Conservation (phyloP, 768 basidiomycete species). For the Pleurotus pulmonarius region DNA sequence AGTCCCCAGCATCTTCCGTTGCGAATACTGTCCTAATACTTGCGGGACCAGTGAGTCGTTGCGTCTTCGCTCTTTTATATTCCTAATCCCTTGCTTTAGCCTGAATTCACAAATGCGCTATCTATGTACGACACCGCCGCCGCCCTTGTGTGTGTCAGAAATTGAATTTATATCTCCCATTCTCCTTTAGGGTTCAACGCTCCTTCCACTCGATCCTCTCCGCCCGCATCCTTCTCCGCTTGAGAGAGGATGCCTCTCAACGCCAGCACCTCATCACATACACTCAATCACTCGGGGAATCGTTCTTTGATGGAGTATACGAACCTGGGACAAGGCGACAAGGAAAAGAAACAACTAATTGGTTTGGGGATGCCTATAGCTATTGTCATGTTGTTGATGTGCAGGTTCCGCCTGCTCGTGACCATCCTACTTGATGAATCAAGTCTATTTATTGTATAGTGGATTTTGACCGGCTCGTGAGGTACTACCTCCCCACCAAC, state of each 20-base stretch:
- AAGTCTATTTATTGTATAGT: too few relatives aligned
- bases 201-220: constrained; percentile 4
- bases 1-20: neutral
- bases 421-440: too few relatives aligned
- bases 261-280: neutral
- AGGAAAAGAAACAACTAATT: neutral
- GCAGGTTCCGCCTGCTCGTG: too few relatives aligned
- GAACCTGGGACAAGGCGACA: neutral
- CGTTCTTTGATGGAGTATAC: neutral
- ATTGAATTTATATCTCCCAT: neutral
- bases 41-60: neutral
- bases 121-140: neutral
- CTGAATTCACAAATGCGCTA: neutral
- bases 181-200: neutral
- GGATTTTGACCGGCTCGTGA: too few relatives aligned
- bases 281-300: neutral
- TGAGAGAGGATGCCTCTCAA: neutral
- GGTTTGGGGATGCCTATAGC: neutral
- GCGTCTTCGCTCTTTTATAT: too few relatives aligned
- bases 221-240: neutral
- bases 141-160: neutral
- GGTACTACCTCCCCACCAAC: too few relatives aligned
- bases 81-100: neutral
- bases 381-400: too few relatives aligned
- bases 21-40: neutral